Evolutionary conservation across 768 basidiomycete genomes (phyloP), one percentile per base, ranked within the genome.

Genomic region (Lactarius tabidus): DNA sequence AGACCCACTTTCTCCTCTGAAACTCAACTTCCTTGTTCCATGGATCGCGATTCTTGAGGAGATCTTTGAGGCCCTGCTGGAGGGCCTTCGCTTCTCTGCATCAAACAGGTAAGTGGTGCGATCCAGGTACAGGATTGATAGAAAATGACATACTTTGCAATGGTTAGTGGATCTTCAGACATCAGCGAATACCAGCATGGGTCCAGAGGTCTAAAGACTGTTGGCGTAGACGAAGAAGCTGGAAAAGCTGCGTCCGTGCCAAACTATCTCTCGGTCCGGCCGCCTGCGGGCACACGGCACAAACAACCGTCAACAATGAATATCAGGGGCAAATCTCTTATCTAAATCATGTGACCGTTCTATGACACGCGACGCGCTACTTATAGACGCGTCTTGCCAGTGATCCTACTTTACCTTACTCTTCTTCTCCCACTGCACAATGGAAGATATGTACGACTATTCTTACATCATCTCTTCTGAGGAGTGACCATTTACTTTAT

Each of bases 11-110:
- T 78, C 91, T 91, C 71, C 95, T 82, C 74, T 87, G 85, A 69
- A 89, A 87, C 72, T 98, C 95, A 51, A 94, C 85, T 65, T 95
- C 91, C 73, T 82, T 89, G 67, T 91, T 89, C 82, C 88, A 95
- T 38, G 93, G 90, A 58, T 88, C 85, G 65, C 82, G 86, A 43
- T 81, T 81, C 73, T 88, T 89, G 63, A 95, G 81, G 59, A 86
- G 75, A 67, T 88, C 88, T 77, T 91, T 93, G 63, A 96, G 77
- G 41, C 80, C 83, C 72, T 89, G 85, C 64, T 90, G 86, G 68
- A 88, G 82, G 70, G 79, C 79, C 73, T 88, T 91, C 70, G 91
- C 90, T 78, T 95, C 91, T 71, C 93, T 95, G 71, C 23, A 20
- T 17, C 4, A 20, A 53, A 29, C 68, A 17, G 55, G 33, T 69